Evolutionary conservation across 2,329 filamentous ascomycete genomes (phyloP), one percentile per base, ranked within the genome.

Genomic region (Hymenoscyphus fraxineus): DNA sequence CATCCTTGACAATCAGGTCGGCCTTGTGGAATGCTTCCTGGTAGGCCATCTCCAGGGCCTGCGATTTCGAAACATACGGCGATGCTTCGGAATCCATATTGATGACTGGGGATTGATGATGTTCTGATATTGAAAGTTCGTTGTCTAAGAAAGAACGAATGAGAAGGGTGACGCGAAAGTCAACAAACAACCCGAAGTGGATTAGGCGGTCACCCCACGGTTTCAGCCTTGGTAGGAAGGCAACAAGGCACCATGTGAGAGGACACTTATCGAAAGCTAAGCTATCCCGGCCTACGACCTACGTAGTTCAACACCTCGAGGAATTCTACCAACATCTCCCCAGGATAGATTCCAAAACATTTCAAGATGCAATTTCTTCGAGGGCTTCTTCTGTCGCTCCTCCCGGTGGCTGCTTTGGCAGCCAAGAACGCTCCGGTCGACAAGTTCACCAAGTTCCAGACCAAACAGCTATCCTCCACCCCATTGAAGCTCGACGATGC

Each of bases 401-500:
- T 91, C 69, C 81, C 87, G 47, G 80, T 86, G 62, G 81, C 84
- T 64, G 82, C 82, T 64, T 76, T 88, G 51, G 86, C 85, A 58
- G 85, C 89, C 61, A 90, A 89, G 75, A 87, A 90, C 76, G 80
- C 87, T 59, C 74, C 82, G 13, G 79, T 75, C 67, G 86, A 91
- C 76, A 87, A 85, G 73, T 97, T 94, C 80, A 76, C 84, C 68
- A 83, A 86, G 65, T 94, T 88, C 79, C 87, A 89, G 75, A 76
- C 85, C 69, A 88, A 93, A 76, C 82, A 89, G 65, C 82, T 88
- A 64, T 81, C 82, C 55, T 84, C 85, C 3, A 78, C 84, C 32
- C 89, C 93, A 5, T 73, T 97, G 75, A 92, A 92, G 80, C 86
- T 99, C 70, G 84, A 88, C 77, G 93, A 97, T 77, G 78, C 80